Evolutionary conservation across 192 early-diverging fungal genomes (phyloP).

Genomic region (Linnemannia hyalina): DNA sequence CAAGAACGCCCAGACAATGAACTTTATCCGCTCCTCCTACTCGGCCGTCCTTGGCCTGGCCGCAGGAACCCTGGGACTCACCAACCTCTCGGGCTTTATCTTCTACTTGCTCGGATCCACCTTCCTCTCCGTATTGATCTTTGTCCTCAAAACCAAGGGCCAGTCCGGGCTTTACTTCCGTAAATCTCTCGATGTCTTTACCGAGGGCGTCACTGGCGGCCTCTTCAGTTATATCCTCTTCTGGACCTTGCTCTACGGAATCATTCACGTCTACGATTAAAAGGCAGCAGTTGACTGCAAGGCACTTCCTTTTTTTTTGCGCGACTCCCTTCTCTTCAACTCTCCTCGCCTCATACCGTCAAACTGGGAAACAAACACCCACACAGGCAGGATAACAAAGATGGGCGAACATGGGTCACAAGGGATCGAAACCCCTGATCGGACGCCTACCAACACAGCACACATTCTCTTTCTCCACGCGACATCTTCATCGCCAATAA

Average conservation of each 20-base stretch:
- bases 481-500: not conserved
- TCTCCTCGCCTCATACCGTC: not conserved
- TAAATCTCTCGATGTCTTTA: constrained; percentile 60
- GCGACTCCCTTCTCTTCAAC: not conserved
- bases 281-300: not conserved
- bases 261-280: constrained; percentile 85
- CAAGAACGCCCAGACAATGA: constrained; percentile 73
- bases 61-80: constrained; percentile 91
- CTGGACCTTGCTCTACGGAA: constrained; percentile 82
- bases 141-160: constrained; percentile 70
- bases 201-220: constrained; percentile 70
- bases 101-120: constrained; percentile 82
- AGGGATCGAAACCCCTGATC: not conserved
- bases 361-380: not conserved
- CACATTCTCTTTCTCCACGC: not conserved
- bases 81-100: constrained; percentile 85
- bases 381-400: not conserved
- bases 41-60: constrained; percentile 84
- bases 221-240: constrained; percentile 81
- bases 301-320: no score
- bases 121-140: constrained; percentile 71
- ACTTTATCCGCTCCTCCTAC: constrained; percentile 76
- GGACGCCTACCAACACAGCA: not conserved
- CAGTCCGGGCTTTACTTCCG: constrained; percentile 72
- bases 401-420: not conserved